Percentiles rank a stretch among this genome's conserved stretches.
phyloP scores from a whole-genome alignment of 140 eudicot species.

The Cichorium intybus region DNA sequence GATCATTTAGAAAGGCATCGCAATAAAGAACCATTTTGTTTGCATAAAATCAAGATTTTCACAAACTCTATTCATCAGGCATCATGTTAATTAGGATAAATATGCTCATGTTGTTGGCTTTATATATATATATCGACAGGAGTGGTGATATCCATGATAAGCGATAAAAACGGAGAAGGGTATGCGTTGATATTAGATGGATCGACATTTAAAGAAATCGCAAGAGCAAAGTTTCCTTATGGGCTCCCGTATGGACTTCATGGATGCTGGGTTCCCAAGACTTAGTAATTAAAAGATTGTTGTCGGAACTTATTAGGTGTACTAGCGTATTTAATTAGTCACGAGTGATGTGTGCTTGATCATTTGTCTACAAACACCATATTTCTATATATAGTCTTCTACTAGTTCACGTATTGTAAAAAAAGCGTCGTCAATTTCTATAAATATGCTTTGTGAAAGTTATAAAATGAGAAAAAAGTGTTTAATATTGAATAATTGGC shows the following conservation, averaged over 20 bases:
- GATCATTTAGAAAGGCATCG: background rate
- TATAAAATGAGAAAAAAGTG: no score
- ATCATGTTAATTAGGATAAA: no score
- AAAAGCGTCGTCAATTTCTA: background rate
- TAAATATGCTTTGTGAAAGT: background rate
- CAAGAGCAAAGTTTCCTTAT: conserved; percentile 93
- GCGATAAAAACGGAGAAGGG: conserved; percentile 88
- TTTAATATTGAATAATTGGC: no score
- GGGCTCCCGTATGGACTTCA: conserved; percentile 98
- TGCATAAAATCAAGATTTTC: background rate
- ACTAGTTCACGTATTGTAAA: no score
- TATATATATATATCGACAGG: conserved; percentile 33
- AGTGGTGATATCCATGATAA: conserved; percentile 79
- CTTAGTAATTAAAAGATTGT: conserved; percentile 3
- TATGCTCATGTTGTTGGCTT: background rate
- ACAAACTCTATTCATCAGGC: background rate
- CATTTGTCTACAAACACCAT: no score
- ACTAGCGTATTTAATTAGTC: background rate
- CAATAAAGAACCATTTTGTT: background rate
- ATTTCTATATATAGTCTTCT: no score
- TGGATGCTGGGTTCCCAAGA: conserved; percentile 94
- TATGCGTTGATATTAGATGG: conserved; percentile 81
- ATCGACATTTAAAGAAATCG: conserved; percentile 79
- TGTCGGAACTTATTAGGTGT: background rate
- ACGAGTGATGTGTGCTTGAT: background rate